These are phyloP conservation scores for Sungouiella blattae DNA, from an alignment of 805 yeast genomes.

Conservation along the genomic window DNA sequence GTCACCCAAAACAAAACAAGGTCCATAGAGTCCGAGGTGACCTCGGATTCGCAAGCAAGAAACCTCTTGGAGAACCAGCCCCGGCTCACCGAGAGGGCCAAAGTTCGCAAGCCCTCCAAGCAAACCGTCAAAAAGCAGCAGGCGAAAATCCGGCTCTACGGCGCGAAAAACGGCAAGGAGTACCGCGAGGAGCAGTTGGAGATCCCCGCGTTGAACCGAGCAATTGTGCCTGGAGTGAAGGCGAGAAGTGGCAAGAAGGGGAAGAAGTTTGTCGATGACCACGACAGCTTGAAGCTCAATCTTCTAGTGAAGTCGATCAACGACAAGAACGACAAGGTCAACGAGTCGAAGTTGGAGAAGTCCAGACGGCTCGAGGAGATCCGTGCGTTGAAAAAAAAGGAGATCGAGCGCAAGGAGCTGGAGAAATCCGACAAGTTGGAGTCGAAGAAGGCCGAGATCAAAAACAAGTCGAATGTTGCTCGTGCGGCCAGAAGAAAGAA, in stretches of 20 bases:
- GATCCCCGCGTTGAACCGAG: slow-evolving; percentile 75
- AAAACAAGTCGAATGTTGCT: slow-evolving; percentile 66
- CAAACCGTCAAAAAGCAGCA: slow-evolving; percentile 62
- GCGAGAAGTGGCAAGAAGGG: slow-evolving; percentile 84
- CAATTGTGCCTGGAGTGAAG: slow-evolving; percentile 79
- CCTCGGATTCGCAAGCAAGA: slow-evolving; percentile 63
- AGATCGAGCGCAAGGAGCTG: slow-evolving; percentile 79
- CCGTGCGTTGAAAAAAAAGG: slow-evolving; percentile 80
- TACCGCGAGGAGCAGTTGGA: slow-evolving; percentile 77
- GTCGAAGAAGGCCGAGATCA: slow-evolving; percentile 72
- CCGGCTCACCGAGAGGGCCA: slow-evolving; percentile 57
- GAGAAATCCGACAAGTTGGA: slow-evolving; percentile 67
- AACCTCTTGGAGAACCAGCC: slow-evolving; percentile 60
- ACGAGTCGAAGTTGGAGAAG: slow-evolving; percentile 87
- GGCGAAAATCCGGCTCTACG: slow-evolving; percentile 61
- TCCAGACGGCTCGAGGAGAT: slow-evolving; percentile 86
- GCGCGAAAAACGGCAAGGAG: slow-evolving; percentile 52
- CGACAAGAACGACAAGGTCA: slow-evolving; percentile 71
- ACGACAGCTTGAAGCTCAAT: slow-evolving; percentile 57
- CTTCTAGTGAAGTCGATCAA: slow-evolving; percentile 78
- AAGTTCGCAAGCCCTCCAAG: slow-evolving; percentile 46
- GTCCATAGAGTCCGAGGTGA: slow-evolving; percentile 62
- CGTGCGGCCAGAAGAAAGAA: slow-evolving; percentile 66
- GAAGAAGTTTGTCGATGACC: slow-evolving; percentile 70
- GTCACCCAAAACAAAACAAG: slow-evolving; percentile 51